Conservation (phyloP, 164 flowering plant species). For the Vitis labrusca region DNA sequence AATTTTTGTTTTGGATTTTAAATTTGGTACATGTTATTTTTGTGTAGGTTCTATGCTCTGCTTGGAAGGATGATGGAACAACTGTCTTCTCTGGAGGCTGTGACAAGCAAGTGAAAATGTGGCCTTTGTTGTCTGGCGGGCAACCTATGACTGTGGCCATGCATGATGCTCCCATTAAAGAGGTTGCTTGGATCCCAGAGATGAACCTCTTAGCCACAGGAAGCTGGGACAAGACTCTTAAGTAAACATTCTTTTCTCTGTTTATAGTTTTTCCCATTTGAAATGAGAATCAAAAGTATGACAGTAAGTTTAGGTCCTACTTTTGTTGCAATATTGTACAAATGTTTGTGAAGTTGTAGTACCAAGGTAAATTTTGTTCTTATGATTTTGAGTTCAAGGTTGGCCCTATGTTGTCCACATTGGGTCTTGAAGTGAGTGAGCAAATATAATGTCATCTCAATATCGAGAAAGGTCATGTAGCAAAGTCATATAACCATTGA, state of each 20-base stretch:
- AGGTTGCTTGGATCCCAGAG: constrained; percentile 91
- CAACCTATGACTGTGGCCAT: constrained; percentile 78
- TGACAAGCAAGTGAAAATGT: constrained; percentile 97
- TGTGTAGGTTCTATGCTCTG: constrained; percentile 80
- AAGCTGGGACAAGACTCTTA: constrained; percentile 95
- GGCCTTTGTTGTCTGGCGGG: constrained; percentile 86
- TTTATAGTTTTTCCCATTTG: neutral
- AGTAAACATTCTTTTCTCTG: constrained; percentile 27
- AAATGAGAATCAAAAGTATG: neutral
- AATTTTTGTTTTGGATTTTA: neutral
- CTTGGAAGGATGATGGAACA: constrained; percentile 99
- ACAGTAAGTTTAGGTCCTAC: neutral
- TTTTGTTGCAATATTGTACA: neutral
- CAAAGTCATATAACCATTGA: too few relatives aligned
- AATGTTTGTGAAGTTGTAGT: neutral
- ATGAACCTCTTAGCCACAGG: constrained; percentile 85
- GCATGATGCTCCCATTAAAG: constrained; percentile 95
- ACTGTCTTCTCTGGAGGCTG: constrained; percentile 98
- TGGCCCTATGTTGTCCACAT: too few relatives aligned
- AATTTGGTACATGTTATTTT: neutral
- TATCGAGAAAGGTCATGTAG: too few relatives aligned
- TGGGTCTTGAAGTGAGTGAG: too few relatives aligned
- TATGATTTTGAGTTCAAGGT: neutral
- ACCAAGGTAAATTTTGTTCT: neutral
- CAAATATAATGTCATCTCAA: too few relatives aligned